Evolutionary conservation across 2,329 filamentous ascomycete genomes (phyloP), one percentile per base, ranked within the genome.

Genomic region (Penicillium sp.): DNA sequence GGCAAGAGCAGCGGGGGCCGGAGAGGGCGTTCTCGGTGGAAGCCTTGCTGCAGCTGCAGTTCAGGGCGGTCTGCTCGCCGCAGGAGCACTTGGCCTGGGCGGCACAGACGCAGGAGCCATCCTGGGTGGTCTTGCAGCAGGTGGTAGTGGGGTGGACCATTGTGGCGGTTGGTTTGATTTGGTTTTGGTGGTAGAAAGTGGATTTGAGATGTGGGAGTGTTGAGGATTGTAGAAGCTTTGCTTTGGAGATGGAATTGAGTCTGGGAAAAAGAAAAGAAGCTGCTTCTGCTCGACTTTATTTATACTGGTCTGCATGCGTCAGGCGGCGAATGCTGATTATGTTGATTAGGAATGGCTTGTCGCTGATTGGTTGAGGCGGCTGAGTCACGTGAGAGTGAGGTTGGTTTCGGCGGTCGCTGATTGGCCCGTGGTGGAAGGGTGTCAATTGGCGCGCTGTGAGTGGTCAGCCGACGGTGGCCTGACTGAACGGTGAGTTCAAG

Each of bases 41-140:
- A 4, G 92, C 83, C 75, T 91, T 92, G 67, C 85, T 85, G 79
- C 93, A 97, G 59, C 81, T 89, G 84, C 93, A 97, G 73, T 92
- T 82, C 46, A 96, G 85, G 47, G 93, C 93, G 4, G 86, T 85
- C 72, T 94, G 84, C 80, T 96, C 86, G 70, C 93, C 93, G 74
- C 93, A 97, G 14, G 91, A 95, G 85, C 92, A 96, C 57, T 76
- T 85, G 58, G 84, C 83, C 65, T 85, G 81, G 50, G 79, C 75
- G 38, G 82, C 81, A 65, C 82, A 85, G 63, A 81, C 80, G 66
- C 84, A 87, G 67, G 77, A 74, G 65, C 77, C 78, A 60, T 78
- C 67, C 21, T 64, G 77, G 65, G 81, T 77, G 64, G 81, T 81
- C 72, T 81, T 81, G 74, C 84, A 87, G 82, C 84, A 87, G 65